phyloP scores from a whole-genome alignment of 1,139 yeast species.

The Nakaseomyces bracarensis region DNA sequence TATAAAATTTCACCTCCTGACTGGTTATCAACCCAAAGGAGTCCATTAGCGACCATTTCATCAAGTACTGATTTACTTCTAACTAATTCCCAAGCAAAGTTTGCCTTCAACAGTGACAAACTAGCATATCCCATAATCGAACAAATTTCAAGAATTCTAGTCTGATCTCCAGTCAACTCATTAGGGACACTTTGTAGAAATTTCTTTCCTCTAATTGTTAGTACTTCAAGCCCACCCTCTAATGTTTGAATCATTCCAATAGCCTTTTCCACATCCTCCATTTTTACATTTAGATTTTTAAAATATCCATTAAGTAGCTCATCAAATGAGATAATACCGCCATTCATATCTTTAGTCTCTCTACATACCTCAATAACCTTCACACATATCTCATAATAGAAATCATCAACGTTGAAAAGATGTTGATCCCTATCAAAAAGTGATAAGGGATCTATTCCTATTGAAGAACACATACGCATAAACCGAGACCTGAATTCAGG shows the following conservation, averaged over 20 bases:
- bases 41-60: slow-evolving; percentile 73
- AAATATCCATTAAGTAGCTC: slow-evolving; percentile 42
- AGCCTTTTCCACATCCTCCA: slow-evolving; percentile 44
- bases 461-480: slow-evolving; percentile 63
- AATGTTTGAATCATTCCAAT: slow-evolving; percentile 37
- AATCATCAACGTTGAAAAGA: slow-evolving; percentile 44
- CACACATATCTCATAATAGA: slow-evolving; percentile 57
- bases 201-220: slow-evolving; percentile 35
- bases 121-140: slow-evolving; percentile 66
- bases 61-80: slow-evolving; percentile 59
- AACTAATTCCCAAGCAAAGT: slow-evolving; percentile 59
- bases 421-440: slow-evolving; percentile 30
- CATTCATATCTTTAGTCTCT: slow-evolving; percentile 61
- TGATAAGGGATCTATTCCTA: slow-evolving; percentile 78
- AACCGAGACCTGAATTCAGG: slow-evolving; percentile 62
- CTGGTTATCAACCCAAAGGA: slow-evolving; percentile 68
- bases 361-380: slow-evolving; percentile 69
- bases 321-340: slow-evolving; percentile 63
- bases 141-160: slow-evolving; percentile 62
- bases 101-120: slow-evolving; percentile 53
- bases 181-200: slow-evolving; percentile 43
- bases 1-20: slow-evolving; percentile 45
- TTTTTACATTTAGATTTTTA: slow-evolving; percentile 35
- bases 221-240: slow-evolving; percentile 42
- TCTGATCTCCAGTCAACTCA: slow-evolving; percentile 57